Evolutionary conservation across 306 rosid genomes (phyloP).

Genomic region (Pueraria montana): DNA sequence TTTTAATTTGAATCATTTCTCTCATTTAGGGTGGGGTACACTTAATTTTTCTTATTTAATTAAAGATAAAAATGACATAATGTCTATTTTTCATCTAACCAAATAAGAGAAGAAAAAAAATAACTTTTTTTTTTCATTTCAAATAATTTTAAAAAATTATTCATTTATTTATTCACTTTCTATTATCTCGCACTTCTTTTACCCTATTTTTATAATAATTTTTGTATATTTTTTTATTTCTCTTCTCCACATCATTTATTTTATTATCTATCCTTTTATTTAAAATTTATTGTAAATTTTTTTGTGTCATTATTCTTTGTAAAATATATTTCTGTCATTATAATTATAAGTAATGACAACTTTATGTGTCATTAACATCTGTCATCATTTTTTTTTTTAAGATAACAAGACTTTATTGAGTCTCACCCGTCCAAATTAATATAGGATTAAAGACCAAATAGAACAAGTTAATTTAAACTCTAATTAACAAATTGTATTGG

Average conservation of each 20-base stretch:
- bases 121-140: too few species aligned
- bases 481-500: neutral
- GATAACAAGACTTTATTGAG: neutral
- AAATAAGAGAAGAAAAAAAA: too few species aligned
- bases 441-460: neutral
- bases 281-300: neutral
- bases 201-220: too few species aligned
- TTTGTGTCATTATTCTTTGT: neutral
- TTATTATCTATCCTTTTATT: too few species aligned
- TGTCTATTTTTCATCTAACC: too few species aligned
- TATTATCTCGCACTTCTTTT: too few species aligned
- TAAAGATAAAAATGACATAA: too few species aligned
- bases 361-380: neutral
- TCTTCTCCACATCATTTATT: too few species aligned
- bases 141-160: too few species aligned
- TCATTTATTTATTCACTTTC: too few species aligned
- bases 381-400: neutral
- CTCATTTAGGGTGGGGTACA: neutral
- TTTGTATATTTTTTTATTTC: too few species aligned
- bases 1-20: neutral
- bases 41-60: neutral
- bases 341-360: neutral
- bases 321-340: neutral
- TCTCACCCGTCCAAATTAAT: neutral
- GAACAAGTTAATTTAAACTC: neutral